A percentile compares a stretch with the other conserved stretches of the same genome.
Conservation (phyloP, 371 early-diverging fungal genomes). For the Lichtheimia corymbifera region DNA sequence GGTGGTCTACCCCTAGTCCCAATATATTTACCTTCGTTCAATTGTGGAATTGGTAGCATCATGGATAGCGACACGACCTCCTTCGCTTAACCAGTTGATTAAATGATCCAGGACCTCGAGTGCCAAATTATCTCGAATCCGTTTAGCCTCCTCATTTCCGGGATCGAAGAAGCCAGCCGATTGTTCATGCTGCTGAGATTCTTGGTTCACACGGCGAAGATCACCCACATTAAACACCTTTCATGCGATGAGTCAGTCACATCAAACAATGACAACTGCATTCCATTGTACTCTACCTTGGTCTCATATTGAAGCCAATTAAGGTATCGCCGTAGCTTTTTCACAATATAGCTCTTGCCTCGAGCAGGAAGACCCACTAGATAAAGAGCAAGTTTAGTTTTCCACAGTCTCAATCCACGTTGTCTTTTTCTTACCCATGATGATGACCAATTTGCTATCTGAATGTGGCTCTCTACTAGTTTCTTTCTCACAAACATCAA, state of each 20-base stretch:
- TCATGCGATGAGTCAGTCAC: not conserved
- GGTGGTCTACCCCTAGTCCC: too few species aligned
- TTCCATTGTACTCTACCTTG: constrained; percentile 31
- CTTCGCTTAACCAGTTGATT: constrained; percentile 71
- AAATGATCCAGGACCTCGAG: constrained; percentile 78
- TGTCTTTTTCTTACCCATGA: constrained; percentile 56
- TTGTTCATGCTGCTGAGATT: constrained; percentile 48
- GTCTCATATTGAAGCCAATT: constrained; percentile 70
- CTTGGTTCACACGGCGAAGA: constrained; percentile 61
- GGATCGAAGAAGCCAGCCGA: constrained; percentile 77
- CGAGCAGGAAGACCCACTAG: constrained; percentile 86
- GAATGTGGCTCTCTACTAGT: constrained; percentile 32
- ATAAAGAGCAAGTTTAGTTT: not conserved
- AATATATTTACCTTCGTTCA: constrained; percentile 58
- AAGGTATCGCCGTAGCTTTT: constrained; percentile 80
- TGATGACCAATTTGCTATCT: constrained; percentile 58
- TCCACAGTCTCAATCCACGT: not conserved
- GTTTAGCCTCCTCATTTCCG: constrained; percentile 63
- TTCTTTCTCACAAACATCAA: constrained; percentile 17
- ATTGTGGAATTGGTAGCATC: constrained; percentile 89
- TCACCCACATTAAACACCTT: constrained; percentile 89
- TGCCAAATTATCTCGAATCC: constrained; percentile 75
- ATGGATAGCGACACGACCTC: constrained; percentile 81
- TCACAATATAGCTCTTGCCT: constrained; percentile 87
- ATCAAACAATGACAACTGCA: too few species aligned